These are phyloP conservation scores for Piloderma croceum DNA, from an alignment of 768 basidiomycete species.

Conservation along the genomic window DNA sequence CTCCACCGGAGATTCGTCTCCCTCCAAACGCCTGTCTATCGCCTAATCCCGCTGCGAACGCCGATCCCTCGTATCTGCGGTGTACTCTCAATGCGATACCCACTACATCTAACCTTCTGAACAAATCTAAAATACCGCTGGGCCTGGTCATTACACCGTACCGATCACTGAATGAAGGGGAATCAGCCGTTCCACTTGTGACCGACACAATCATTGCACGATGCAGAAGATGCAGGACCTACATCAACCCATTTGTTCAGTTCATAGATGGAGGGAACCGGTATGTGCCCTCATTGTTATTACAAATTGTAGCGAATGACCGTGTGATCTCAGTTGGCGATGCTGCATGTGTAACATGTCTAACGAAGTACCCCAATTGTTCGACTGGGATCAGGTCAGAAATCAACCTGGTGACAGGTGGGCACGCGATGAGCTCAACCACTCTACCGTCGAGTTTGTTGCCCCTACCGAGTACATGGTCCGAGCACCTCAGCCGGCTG, in stretches of 20 bases:
- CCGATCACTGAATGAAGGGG: slow-evolving; percentile 77
- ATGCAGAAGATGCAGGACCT: slow-evolving; percentile 91
- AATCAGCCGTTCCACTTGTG: slow-evolving; percentile 82
- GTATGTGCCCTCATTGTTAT: slow-evolving; percentile 29
- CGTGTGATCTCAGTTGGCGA: slow-evolving; percentile 71
- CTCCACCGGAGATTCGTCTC: slow-evolving; percentile 85
- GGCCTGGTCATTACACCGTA: slow-evolving; percentile 89
- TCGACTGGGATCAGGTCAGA: slow-evolving; percentile 94
- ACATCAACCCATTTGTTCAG: slow-evolving; percentile 96
- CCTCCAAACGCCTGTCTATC: slow-evolving; percentile 82
- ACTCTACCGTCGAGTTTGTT: slow-evolving; percentile 92
- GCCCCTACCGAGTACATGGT: slow-evolving; percentile 99
- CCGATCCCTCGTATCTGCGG: slow-evolving; percentile 88
- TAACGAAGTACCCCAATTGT: slow-evolving; percentile 96
- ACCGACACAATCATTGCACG: slow-evolving; percentile 94
- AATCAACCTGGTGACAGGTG: slow-evolving; percentile 96
- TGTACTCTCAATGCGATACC: slow-evolving; percentile 90
- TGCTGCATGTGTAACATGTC: slow-evolving; percentile 99
- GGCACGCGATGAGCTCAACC: slow-evolving; percentile 89
- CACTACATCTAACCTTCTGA: slow-evolving; percentile 78
- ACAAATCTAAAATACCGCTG: slow-evolving; percentile 87
- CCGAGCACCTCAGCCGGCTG: slow-evolving; percentile 93
- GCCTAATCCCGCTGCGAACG: slow-evolving; percentile 72
- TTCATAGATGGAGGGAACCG: slow-evolving; percentile 98
- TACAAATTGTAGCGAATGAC: slow-evolving; percentile 1